Base-by-base conservation (phyloP, 2,329 filamentous ascomycete genomes). In the Ophiocordyceps robertsii region DNA sequence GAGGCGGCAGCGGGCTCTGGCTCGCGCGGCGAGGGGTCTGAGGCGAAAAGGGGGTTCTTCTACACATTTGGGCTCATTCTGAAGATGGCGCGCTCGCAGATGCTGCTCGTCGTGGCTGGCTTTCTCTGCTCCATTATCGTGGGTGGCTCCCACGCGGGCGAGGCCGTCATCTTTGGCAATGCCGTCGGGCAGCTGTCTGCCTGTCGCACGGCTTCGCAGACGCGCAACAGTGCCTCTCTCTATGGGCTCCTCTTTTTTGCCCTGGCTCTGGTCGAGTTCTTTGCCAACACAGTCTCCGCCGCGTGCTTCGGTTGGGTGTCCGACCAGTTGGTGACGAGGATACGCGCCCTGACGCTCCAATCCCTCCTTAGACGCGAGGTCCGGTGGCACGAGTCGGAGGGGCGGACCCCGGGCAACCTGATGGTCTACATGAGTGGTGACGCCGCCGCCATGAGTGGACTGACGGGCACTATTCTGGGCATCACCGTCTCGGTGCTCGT, bases 361-460 rank as follows among this genome's bases (percentile, higher is more conserved):
- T 75, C 80, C 0, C 60, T 85, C 1, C 71, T 84, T 40, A 67
- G 76, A 45, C 80, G 84, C 57, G 76, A 79, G 46, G 62, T 83
- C 39, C 70, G 81, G 45, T 87, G 81, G 82, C 82, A 86, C 51
- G 75, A 84, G 53, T 77, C 78, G 0, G 68, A 74, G 19, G 71
- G 69, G 5, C 71, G 80, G 21, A 79, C 70, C 1, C 77, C 82
- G 0, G 69, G 76, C 0, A 61, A 69, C 11, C 65, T 88, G 6
- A 65, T 86, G 2, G 77, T 76, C 0, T 73, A 80, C 49, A 81
- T 88, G 47, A 86, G 80, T 4, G 75, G 72, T 37, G 83, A 88
- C 52, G 74, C 77, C 2, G 77, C 76, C 21, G 72, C 79, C 0
- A 61, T 88, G 17, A 77, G 76, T 36, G 80, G 77, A 1, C 70